These are phyloP conservation scores for Blastocystis sp. DNA, from an alignment of 352 stramenopile species.

Conservation along the genomic window DNA sequence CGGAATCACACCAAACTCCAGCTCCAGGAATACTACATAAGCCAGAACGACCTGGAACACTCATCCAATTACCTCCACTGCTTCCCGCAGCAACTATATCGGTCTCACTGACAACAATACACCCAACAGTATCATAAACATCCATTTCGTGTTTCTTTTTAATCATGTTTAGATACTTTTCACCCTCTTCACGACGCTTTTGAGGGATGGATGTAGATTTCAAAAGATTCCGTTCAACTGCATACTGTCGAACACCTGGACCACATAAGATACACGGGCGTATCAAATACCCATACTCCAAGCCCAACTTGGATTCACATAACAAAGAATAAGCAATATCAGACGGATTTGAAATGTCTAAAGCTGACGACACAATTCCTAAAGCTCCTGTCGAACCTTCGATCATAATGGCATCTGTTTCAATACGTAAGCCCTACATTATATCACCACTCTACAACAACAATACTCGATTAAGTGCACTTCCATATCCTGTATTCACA, in stretches of 20 bases:
- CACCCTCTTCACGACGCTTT: background rate
- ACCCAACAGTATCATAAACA: conserved; percentile 39
- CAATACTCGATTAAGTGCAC: background rate
- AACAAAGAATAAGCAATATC: conserved; percentile 12
- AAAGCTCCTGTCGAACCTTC: background rate
- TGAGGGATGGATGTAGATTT: background rate
- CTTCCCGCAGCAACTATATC: conserved; percentile 20
- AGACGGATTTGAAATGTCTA: background rate
- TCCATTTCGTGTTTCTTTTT: background rate
- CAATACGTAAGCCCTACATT: background rate
- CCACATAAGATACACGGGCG: conserved; percentile 26
- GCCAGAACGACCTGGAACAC: background rate
- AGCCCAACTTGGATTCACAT: background rate
- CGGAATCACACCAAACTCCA: conserved; percentile 26
- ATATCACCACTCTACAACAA: background rate
- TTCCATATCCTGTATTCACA: conserved; percentile 37
- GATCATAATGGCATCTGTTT: conserved; percentile 26
- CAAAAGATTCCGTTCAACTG: background rate
- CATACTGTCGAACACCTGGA: background rate
- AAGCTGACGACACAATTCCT: conserved; percentile 1
- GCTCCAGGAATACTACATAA: conserved; percentile 53
- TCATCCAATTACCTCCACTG: conserved; percentile 58
- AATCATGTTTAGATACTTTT: background rate
- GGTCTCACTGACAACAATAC: background rate
- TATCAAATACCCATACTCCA: conserved; percentile 4